Conservation (phyloP, 2,329 filamentous ascomycete genomes). For the Calonectria pteridis region DNA sequence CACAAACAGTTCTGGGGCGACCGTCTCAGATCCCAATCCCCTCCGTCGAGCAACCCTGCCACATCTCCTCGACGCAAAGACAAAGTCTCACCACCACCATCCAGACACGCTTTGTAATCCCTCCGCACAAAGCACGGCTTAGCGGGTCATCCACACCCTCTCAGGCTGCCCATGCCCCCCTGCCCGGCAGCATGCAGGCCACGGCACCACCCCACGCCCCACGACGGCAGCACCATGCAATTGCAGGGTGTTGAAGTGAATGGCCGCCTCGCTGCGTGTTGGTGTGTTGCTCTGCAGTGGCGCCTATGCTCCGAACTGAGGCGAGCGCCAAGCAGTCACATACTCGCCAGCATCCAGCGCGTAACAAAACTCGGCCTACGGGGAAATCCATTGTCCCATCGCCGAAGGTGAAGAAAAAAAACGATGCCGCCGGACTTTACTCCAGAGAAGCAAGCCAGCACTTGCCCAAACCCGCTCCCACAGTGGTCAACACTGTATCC, state of each 20-base stretch:
- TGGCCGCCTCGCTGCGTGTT: background rate
- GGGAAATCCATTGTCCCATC: background rate
- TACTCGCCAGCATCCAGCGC: background rate
- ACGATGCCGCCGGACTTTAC: background rate
- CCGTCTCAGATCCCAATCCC: constrained; percentile 22
- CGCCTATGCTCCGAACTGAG: constrained; percentile 1
- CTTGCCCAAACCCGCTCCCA: background rate
- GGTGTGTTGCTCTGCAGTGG: constrained; percentile 8
- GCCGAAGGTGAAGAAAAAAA: background rate
- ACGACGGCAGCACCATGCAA: constrained; percentile 28
- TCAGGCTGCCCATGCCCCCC: constrained; percentile 21
- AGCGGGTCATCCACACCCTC: constrained; percentile 13
- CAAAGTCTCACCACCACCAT: constrained; percentile 34
- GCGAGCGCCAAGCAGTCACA: background rate
- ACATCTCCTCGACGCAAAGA: constrained; percentile 20
- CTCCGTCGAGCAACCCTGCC: constrained; percentile 7
- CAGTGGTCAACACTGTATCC: constrained; percentile 11
- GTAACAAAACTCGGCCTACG: background rate
- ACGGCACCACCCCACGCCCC: constrained; percentile 34
- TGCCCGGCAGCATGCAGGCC: constrained; percentile 22
- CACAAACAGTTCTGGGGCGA: constrained; percentile 10
- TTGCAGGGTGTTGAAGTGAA: constrained; percentile 9
- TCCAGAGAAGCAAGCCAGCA: background rate
- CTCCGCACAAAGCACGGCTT: constrained; percentile 1
- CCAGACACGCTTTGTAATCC: constrained; percentile 20